Evolutionary conservation across 164 flowering plant genomes (phyloP).

Genomic region (Euptelea pleiosperma): DNA sequence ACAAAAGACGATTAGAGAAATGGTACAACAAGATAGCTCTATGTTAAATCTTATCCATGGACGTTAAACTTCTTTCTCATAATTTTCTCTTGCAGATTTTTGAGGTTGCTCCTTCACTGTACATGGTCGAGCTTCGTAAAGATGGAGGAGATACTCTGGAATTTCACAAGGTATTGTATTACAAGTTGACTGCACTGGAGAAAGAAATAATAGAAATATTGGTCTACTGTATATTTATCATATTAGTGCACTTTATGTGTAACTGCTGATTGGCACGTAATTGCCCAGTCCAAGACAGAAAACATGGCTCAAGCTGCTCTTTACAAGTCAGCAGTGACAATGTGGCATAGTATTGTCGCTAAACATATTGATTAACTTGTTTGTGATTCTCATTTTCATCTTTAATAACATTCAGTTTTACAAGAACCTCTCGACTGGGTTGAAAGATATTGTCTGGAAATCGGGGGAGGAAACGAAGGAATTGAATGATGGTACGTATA

Average conservation of each 20-base stretch:
- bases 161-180: conserved; percentile 81
- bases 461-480: conserved; percentile 32
- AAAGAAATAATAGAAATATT: not conserved
- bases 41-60: not conserved
- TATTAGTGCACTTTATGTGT: not conserved
- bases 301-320: not conserved
- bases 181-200: not conserved
- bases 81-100: conserved; percentile 47
- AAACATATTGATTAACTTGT: not conserved
- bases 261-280: not conserved
- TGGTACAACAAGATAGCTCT: conserved; percentile 3
- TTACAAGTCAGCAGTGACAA: not conserved
- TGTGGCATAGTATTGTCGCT: not conserved
- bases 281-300: not conserved
- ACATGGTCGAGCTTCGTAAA: conserved; percentile 94
- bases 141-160: conserved; percentile 94
- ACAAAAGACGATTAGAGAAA: not conserved
- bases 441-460: conserved; percentile 62
- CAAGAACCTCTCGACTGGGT: conserved; percentile 54
- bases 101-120: conserved; percentile 95
- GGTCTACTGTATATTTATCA: not conserved
- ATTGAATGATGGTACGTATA: conserved; percentile 14
- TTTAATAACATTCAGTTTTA: conserved; percentile 41
- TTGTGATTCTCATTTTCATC: not conserved
- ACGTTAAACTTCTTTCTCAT: not conserved